Conservation (phyloP, 2,329 filamentous ascomycete genomes). For the Exophiala viscosa region DNA sequence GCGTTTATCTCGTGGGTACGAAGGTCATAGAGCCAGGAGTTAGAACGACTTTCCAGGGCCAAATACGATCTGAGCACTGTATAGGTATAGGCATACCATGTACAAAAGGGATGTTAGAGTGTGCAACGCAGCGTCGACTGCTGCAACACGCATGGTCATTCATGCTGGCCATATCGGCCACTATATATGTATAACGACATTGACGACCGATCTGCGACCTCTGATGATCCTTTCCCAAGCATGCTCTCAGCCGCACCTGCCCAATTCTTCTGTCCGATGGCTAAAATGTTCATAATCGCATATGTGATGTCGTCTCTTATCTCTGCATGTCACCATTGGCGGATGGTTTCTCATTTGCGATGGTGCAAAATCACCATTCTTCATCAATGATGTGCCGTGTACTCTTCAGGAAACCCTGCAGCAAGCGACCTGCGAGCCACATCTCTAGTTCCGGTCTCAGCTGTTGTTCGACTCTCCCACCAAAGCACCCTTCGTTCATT, state of each 20-base stretch:
- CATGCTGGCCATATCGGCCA: too few relatives aligned
- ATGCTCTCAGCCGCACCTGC: too few relatives aligned
- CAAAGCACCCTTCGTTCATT: background rate
- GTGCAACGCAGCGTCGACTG: background rate
- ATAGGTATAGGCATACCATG: background rate
- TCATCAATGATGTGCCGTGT: conserved; percentile 9
- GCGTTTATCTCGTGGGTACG: conserved; percentile 11
- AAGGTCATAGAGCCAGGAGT: background rate
- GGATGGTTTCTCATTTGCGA: too few relatives aligned
- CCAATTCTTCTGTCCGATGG: too few relatives aligned
- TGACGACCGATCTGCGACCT: too few relatives aligned
- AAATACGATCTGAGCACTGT: background rate
- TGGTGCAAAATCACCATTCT: too few relatives aligned
- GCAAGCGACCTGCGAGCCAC: conserved; percentile 22
- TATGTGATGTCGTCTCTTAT: background rate
- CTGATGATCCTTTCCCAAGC: too few relatives aligned
- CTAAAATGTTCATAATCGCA: too few relatives aligned
- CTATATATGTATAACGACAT: too few relatives aligned
- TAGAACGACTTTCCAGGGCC: background rate
- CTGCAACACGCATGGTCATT: background rate
- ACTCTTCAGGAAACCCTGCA: conserved; percentile 12
- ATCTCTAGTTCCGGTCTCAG: conserved; percentile 8
- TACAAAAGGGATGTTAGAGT: background rate
- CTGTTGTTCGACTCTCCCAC: conserved; percentile 1
- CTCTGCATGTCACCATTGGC: too few relatives aligned